Base-by-base conservation (phyloP, 352 stramenopile genomes). In the Globisporangium viniferum region DNA sequence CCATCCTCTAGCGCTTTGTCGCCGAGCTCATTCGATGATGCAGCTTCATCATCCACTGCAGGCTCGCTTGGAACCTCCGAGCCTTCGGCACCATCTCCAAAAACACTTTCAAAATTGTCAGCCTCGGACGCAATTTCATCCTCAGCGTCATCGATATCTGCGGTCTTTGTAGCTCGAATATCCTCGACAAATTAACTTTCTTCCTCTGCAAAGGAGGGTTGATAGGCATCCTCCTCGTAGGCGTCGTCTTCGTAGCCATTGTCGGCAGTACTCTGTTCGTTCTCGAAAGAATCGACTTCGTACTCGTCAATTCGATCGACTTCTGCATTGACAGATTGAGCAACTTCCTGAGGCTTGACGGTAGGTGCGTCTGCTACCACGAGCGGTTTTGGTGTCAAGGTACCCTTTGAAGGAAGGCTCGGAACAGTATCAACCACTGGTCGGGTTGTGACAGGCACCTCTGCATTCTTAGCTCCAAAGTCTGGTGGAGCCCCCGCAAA, bases 261-360 rank as follows among this genome's bases (percentile, higher is more conserved):
- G 5, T 60, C 55, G 5, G 6, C 33, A 20, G 66, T 58, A 35
- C 66, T 62, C 18, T 68, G 60, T 6, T 69, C 71, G 33, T 62
- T 53, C 36, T 84, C 76, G 55, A 82, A 80, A 14, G 76, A 84
- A 10, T 80, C 79, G n/a, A 66, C 62, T 57, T 75, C 79, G 48
- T 76, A 80, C 27, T 79, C 69, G 18, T 74, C 59, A 10, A 66
- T 68, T 6, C 20, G n/a, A 0, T 2, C 31, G 14, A 29, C 54
- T 35, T 56, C 39, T 53, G 9, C 12, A 14, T 41, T 33, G n/a
- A n/a, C 24, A 18, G n/a, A 5, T 46, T 53, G 27, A 8, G 15
- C 22, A 8, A 22, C 4, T 20, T 10, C 36, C 12, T 41, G 54
- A 3, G 29, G 9, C 54, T 41, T 59, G 24, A 14, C 1, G n/a